Percentiles rank a stretch among this genome's conserved stretches.
Conservation (phyloP, 164 flowering plant genomes). For the Stephania yunnanensis region DNA sequence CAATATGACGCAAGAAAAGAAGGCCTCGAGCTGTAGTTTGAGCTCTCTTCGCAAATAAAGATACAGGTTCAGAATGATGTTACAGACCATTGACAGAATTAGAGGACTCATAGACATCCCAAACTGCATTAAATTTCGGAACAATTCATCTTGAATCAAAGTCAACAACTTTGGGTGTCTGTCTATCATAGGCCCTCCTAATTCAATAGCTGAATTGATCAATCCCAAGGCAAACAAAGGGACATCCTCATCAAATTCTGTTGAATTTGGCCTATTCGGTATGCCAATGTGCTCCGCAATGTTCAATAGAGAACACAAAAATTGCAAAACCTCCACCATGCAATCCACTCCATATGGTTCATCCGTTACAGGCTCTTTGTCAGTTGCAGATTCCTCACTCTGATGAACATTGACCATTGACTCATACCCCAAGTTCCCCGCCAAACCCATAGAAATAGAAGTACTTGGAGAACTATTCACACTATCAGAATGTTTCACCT, state of each 20-base stretch:
- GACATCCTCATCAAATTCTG: conserved; percentile 34
- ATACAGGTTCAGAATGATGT: conserved; percentile 35
- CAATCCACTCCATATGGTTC: conserved; percentile 24
- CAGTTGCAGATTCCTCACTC: conserved; percentile 3
- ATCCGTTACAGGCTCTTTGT: conserved; percentile 3
- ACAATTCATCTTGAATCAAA: conserved; percentile 35
- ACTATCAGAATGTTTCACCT: conserved; percentile 7
- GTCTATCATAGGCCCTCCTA: conserved; percentile 27
- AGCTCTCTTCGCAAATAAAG: conserved; percentile 29
- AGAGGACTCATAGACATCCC: conserved; percentile 37
- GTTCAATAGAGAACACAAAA: conserved; percentile 20
- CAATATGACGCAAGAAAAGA: conserved; percentile 35
- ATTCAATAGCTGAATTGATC: conserved; percentile 37
- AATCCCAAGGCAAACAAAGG: conserved; percentile 39
- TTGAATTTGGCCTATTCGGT: conserved; percentile 22
- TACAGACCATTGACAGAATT: conserved; percentile 38
- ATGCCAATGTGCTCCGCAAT: conserved; percentile 26
- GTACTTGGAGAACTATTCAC: conserved; percentile 10
- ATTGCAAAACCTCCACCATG: conserved; percentile 22
- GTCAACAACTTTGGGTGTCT: conserved; percentile 27
- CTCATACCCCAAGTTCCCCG: neutral
- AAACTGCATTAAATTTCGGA: conserved; percentile 35
- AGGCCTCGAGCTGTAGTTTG: conserved; percentile 39
- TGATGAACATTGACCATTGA: neutral
- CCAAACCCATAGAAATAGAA: conserved; percentile 2